Percentiles rank a stretch among this genome's conserved stretches.
Evolutionary conservation across 495 filamentous ascomycete genomes (phyloP).

Genomic region (Trichodelitschia bisporula): DNA sequence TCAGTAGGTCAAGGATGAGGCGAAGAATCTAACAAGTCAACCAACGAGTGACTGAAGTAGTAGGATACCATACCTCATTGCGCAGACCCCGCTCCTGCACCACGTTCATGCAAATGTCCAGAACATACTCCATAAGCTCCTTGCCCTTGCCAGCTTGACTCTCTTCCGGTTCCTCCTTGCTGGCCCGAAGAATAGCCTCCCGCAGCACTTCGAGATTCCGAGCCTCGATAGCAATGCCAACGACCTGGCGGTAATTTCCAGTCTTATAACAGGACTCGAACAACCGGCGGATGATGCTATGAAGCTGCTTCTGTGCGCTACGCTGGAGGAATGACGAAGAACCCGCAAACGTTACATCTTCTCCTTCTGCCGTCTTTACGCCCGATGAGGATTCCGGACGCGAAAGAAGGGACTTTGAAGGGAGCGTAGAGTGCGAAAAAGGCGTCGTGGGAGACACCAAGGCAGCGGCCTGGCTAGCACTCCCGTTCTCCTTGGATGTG

Average conservation of each 20-base stretch:
- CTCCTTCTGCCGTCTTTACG: too few relatives aligned
- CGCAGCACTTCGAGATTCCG: slow-evolving; percentile 78
- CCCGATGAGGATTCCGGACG: slow-evolving; percentile 37
- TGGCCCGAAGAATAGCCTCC: slow-evolving; percentile 57
- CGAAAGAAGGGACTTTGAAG: slow-evolving; percentile 81
- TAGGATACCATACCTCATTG: slow-evolving; percentile 31
- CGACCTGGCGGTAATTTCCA: slow-evolving; percentile 85
- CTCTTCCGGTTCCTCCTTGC: slow-evolving; percentile 46
- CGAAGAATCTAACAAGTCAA: slow-evolving; percentile 40
- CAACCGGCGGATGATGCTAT: slow-evolving; percentile 60
- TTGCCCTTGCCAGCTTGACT: slow-evolving; percentile 29
- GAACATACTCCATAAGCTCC: slow-evolving; percentile 87
- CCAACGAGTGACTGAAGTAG: neutral
- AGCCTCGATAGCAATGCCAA: slow-evolving; percentile 92
- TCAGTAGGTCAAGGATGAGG: slow-evolving; percentile 68
- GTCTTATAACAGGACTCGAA: slow-evolving; percentile 78
- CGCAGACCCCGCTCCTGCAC: slow-evolving; percentile 82
- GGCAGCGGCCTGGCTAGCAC: slow-evolving; percentile 39
- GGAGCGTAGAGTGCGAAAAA: slow-evolving; percentile 74
- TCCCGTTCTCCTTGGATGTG: slow-evolving; percentile 30
- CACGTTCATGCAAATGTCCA: slow-evolving; percentile 92
- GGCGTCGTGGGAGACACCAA: slow-evolving; percentile 73
- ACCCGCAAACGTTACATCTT: slow-evolving; percentile 27
- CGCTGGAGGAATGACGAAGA: slow-evolving; percentile 27
- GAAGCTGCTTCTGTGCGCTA: slow-evolving; percentile 43